Conservation (phyloP, 768 basidiomycete genomes). For the Sutorius australiensis region DNA sequence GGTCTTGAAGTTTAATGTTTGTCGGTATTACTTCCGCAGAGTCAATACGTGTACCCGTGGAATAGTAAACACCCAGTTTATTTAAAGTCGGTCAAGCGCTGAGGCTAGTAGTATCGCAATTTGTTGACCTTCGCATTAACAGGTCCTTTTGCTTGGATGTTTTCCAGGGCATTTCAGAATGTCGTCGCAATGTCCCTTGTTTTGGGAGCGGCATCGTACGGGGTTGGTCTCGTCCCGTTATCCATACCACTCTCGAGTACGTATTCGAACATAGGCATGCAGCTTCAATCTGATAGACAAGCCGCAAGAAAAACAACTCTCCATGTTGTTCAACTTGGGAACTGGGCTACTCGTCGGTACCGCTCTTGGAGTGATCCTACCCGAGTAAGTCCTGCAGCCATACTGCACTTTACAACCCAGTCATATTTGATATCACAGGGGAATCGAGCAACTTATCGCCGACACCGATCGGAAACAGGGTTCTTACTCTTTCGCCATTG, state of each 20-base stretch:
- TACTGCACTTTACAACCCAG: neutral
- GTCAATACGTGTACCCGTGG: neutral
- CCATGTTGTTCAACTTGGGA: slow-evolving; percentile 54
- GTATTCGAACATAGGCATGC: slow-evolving; percentile 5
- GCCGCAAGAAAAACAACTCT: slow-evolving; percentile 43
- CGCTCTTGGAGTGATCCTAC: slow-evolving; percentile 87
- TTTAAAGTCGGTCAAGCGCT: neutral
- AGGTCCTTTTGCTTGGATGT: slow-evolving; percentile 13
- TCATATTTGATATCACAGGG: slow-evolving; percentile 41
- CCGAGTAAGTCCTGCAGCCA: slow-evolving; percentile 63
- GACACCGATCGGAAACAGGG: slow-evolving; percentile 32
- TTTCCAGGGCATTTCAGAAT: slow-evolving; percentile 20
- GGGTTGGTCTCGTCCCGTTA: slow-evolving; percentile 71
- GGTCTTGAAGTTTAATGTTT: too few relatives aligned
- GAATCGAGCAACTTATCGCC: slow-evolving; percentile 58
- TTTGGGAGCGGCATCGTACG: slow-evolving; percentile 62
- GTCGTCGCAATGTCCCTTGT: slow-evolving; percentile 49
- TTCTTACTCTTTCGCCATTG: slow-evolving; percentile 51
- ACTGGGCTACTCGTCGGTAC: slow-evolving; percentile 87
- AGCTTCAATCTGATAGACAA: slow-evolving; percentile 21
- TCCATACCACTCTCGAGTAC: slow-evolving; percentile 68
- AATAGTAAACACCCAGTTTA: neutral
- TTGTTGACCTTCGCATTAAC: neutral
- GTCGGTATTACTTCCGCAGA: too few relatives aligned
- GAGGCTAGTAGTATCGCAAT: neutral